These are phyloP conservation scores for Candida sonorensis DNA, from an alignment of 805 yeast species.

Conservation along the genomic window DNA sequence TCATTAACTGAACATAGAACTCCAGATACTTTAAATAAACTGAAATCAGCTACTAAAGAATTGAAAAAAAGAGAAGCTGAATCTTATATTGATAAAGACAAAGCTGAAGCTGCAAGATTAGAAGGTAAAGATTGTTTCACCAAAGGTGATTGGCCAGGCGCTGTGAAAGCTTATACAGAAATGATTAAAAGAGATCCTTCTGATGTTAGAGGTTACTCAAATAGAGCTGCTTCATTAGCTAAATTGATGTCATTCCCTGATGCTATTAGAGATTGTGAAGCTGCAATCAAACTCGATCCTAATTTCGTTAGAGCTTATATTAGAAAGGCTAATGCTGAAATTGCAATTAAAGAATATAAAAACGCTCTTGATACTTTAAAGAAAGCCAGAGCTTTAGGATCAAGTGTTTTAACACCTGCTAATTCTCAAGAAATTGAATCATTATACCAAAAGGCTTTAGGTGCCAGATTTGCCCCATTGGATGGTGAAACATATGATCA, in stretches of 20 bases:
- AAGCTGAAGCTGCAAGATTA: slow-evolving; percentile 93
- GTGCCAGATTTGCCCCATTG: slow-evolving; percentile 72
- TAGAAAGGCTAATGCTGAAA: slow-evolving; percentile 91
- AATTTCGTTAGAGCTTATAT: slow-evolving; percentile 89
- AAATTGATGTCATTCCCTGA: slow-evolving; percentile 97
- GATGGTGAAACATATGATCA: slow-evolving; percentile 93
- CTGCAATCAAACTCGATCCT: slow-evolving; percentile 85
- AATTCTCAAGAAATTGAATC: slow-evolving; percentile 70
- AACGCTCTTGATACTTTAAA: slow-evolving; percentile 77
- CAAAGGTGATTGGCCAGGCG: slow-evolving; percentile 93
- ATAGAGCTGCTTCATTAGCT: slow-evolving; percentile 95
- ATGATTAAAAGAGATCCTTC: slow-evolving; percentile 96
- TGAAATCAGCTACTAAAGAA: slow-evolving; percentile 82
- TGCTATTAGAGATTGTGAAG: slow-evolving; percentile 86
- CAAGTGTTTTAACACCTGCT: slow-evolving; percentile 51
- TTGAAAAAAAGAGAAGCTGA: slow-evolving; percentile 71
- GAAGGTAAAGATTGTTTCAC: slow-evolving; percentile 86
- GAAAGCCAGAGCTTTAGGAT: slow-evolving; percentile 70
- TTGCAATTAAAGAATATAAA: slow-evolving; percentile 83
- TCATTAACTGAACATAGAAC: slow-evolving; percentile 96
- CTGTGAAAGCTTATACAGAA: slow-evolving; percentile 90
- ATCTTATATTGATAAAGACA: slow-evolving; percentile 78
- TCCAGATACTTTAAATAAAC: slow-evolving; percentile 82
- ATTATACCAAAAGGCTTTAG: slow-evolving; percentile 67
- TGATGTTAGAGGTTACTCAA: slow-evolving; percentile 94